These are phyloP conservation scores for Penicillium pancosmium DNA, from an alignment of 495 filamentous ascomycete genomes.

Conservation along the genomic window DNA sequence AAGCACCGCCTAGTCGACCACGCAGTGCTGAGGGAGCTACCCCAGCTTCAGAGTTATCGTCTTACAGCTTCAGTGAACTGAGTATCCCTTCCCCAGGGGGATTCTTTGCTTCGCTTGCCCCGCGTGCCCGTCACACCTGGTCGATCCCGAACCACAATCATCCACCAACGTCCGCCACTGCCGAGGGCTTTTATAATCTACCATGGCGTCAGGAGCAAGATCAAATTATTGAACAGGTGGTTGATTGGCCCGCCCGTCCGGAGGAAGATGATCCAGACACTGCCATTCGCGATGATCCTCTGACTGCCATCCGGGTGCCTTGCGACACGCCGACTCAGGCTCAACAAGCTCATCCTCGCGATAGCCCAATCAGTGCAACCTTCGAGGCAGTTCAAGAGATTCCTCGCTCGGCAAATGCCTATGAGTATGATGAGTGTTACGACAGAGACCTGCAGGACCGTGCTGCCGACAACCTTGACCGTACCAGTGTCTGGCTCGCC, in stretches of 20 bases:
- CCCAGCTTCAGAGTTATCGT: constrained; percentile 50
- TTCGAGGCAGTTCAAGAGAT: constrained; percentile 42
- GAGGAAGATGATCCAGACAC: constrained; percentile 46
- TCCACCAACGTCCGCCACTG: constrained; percentile 76
- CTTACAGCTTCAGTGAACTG: constrained; percentile 65
- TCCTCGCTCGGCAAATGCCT: constrained; percentile 41
- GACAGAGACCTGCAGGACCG: constrained; percentile 64
- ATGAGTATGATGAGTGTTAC: constrained; percentile 73
- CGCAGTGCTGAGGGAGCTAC: constrained; percentile 48
- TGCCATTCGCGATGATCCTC: constrained; percentile 54
- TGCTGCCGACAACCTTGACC: constrained; percentile 69
- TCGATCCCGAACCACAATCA: constrained; percentile 46
- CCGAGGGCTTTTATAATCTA: constrained; percentile 80
- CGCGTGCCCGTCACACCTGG: constrained; percentile 78
- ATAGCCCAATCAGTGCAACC: constrained; percentile 36
- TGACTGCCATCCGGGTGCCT: constrained; percentile 59
- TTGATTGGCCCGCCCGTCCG: constrained; percentile 60
- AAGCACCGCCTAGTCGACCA: constrained; percentile 32
- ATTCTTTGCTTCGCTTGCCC: constrained; percentile 83
- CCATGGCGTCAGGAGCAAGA: constrained; percentile 64
- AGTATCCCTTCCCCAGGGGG: constrained; percentile 88
- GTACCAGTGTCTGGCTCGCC: constrained; percentile 79
- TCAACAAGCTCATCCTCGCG: constrained; percentile 12
- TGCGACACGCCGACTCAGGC: constrained; percentile 29
- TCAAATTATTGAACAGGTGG: constrained; percentile 65